These are phyloP conservation scores for Oehlia diaphana DNA, from an alignment of 192 early-diverging fungal species.

Conservation along the genomic window DNA sequence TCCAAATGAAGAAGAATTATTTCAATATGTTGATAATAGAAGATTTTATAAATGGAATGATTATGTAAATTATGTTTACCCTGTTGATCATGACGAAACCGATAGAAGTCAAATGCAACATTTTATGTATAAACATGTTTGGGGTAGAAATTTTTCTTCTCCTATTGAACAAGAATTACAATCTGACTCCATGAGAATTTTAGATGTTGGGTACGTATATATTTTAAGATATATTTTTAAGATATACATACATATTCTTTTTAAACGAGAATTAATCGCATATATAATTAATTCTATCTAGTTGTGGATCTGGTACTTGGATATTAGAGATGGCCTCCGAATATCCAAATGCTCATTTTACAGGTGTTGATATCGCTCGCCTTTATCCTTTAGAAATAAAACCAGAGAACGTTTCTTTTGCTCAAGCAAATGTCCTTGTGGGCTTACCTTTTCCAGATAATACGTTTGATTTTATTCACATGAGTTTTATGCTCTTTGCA, in stretches of 20 bases:
- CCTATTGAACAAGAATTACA: slow-evolving; percentile 33
- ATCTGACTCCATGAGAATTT: not conserved
- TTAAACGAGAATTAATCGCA: not conserved
- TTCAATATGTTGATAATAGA: slow-evolving; percentile 13
- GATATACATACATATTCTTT: no score
- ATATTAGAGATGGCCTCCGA: slow-evolving; percentile 30
- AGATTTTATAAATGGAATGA: not conserved
- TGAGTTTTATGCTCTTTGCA: slow-evolving; percentile 37
- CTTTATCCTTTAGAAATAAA: slow-evolving; percentile 28
- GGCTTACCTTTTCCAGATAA: slow-evolving; percentile 42
- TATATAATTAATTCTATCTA: not conserved
- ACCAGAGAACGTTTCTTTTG: slow-evolving; percentile 21
- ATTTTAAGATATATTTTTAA: no score
- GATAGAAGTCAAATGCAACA: slow-evolving; percentile 30
- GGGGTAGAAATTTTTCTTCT: slow-evolving; percentile 37
- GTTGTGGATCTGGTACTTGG: slow-evolving; percentile 27
- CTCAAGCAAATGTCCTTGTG: slow-evolving; percentile 37
- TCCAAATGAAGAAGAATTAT: not conserved
- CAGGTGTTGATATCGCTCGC: slow-evolving; percentile 18
- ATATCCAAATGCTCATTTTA: slow-evolving; percentile 15
- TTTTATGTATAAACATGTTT: slow-evolving; percentile 38
- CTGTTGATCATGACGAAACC: slow-evolving; percentile 9
- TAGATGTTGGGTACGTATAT: slow-evolving; percentile 19
- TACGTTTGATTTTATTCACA: slow-evolving; percentile 47
- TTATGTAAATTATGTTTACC: not conserved